phyloP scores from a whole-genome alignment of 2,329 filamentous ascomycete species.

The Talaromyces sp. region DNA sequence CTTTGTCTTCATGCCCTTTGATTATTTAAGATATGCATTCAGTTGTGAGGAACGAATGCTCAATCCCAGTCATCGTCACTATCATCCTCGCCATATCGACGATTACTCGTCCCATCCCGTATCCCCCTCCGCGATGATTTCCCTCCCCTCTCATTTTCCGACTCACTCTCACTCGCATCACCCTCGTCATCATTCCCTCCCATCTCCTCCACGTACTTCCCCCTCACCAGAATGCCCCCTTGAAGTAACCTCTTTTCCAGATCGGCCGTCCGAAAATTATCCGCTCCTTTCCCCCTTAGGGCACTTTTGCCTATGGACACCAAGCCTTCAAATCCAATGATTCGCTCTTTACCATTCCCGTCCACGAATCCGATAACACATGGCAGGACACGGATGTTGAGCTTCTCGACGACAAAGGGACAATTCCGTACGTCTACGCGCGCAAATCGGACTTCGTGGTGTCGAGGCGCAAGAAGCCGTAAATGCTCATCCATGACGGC shows the following conservation, averaged over 20 bases:
- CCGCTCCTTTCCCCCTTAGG: constrained; percentile 21
- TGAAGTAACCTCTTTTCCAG: constrained; percentile 40
- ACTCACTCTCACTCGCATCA: constrained; percentile 22
- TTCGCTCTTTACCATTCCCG: constrained; percentile 40
- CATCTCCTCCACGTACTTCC: constrained; percentile 29
- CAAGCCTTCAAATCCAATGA: constrained; percentile 47
- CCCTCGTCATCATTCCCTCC: constrained; percentile 21
- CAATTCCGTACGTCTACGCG: constrained; percentile 43
- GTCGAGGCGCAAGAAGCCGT: constrained; percentile 37
- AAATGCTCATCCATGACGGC: constrained; percentile 58
- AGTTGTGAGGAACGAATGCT: constrained; percentile 13
- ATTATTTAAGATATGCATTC: background rate
- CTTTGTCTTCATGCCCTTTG: background rate
- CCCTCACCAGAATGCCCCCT: constrained; percentile 35
- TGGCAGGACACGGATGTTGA: constrained; percentile 43
- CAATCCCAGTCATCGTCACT: constrained; percentile 46
- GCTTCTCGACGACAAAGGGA: constrained; percentile 45
- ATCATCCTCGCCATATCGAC: constrained; percentile 30
- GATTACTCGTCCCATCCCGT: constrained; percentile 29
- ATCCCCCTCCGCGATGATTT: background rate
- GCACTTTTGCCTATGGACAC: constrained; percentile 25
- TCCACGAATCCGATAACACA: constrained; percentile 48
- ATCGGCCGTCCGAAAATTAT: constrained; percentile 36
- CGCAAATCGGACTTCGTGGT: constrained; percentile 42
- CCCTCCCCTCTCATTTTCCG: constrained; percentile 18